Percentiles rank a stretch among this genome's conserved stretches.
Evolutionary conservation across 306 rosid genomes (phyloP).

Genomic region (Psophocarpus tetragonolobus): DNA sequence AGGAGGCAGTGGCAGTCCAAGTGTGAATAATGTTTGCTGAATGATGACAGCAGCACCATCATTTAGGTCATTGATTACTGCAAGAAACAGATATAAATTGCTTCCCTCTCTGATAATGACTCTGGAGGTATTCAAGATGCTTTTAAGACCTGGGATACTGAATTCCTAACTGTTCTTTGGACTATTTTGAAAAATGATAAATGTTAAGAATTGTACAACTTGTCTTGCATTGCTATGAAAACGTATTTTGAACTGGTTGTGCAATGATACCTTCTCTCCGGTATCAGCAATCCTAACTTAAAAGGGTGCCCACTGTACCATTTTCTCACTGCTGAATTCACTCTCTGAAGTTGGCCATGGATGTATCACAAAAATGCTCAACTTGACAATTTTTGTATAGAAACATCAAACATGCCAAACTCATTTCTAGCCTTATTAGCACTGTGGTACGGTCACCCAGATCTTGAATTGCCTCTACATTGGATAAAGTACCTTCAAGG

Average conservation of each 20-base stretch:
- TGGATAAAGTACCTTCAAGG: conserved; percentile 31
- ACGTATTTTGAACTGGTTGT: conserved; percentile 37
- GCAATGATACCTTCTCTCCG: conserved; percentile 40
- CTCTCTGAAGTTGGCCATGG: conserved; percentile 49
- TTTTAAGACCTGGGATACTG: neutral
- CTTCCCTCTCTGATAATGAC: neutral
- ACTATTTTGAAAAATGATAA: conserved; percentile 48
- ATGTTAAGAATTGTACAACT: conserved; percentile 44
- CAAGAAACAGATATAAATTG: neutral
- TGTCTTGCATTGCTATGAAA: conserved; percentile 44
- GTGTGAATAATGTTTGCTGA: neutral
- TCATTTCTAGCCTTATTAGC: conserved; percentile 44
- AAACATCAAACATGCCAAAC: conserved; percentile 49
- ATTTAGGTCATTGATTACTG: conserved; percentile 5
- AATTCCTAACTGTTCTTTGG: conserved; percentile 40
- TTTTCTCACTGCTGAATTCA: conserved; percentile 58
- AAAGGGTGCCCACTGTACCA: conserved; percentile 41
- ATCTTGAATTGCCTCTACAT: conserved; percentile 25
- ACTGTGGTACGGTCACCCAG: conserved; percentile 35
- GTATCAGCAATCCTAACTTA: conserved; percentile 42
- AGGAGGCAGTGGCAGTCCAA: neutral
- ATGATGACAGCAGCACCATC: neutral
- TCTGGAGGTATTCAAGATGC: neutral
- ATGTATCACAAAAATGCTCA: conserved; percentile 55
- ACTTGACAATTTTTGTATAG: conserved; percentile 47